A percentile compares a stretch with the other conserved stretches of the same genome.
phyloP scores from a whole-genome alignment of 2,329 filamentous ascomycete species.

The Cladosporium sp. region DNA sequence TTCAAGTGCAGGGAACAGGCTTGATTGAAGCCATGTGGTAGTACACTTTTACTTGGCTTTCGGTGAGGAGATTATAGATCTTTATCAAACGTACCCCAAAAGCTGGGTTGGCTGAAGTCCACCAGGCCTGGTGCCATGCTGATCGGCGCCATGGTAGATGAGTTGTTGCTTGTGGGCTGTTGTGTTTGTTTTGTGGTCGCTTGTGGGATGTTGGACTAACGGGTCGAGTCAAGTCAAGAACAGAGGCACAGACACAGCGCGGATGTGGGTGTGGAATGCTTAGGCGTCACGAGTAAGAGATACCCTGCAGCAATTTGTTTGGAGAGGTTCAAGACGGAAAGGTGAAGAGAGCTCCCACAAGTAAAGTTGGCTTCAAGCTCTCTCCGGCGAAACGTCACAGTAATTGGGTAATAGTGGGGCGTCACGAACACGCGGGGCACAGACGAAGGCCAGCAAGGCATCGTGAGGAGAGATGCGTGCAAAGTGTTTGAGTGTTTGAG shows the following conservation, averaged over 20 bases:
- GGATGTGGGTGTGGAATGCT: constrained; percentile 24
- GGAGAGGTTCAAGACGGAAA: background rate
- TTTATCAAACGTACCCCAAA: constrained; percentile 41
- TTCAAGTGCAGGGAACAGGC: no score
- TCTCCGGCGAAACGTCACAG: background rate
- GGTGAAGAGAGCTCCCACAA: background rate
- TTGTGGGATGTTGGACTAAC: constrained; percentile 14
- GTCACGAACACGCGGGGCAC: background rate
- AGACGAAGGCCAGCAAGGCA: background rate
- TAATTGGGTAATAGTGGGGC: background rate
- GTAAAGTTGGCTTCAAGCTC: background rate
- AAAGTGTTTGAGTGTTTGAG: no score
- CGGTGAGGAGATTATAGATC: background rate
- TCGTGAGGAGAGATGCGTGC: no score
- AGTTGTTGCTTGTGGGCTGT: constrained; percentile 5
- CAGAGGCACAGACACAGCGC: constrained; percentile 9
- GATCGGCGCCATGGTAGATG: constrained; percentile 2
- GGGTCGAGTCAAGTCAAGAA: background rate
- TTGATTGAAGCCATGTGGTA: background rate
- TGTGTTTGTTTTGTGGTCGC: background rate
- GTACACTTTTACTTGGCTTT: background rate
- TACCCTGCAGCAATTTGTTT: background rate
- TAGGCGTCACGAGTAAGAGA: background rate
- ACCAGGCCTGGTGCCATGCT: constrained; percentile 12
- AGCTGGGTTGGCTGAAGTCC: constrained; percentile 40